A percentile compares a stretch with the other conserved stretches of the same genome.
phyloP scores from a whole-genome alignment of 768 basidiomycete genomes.

The Crassisporium funariophilum region DNA sequence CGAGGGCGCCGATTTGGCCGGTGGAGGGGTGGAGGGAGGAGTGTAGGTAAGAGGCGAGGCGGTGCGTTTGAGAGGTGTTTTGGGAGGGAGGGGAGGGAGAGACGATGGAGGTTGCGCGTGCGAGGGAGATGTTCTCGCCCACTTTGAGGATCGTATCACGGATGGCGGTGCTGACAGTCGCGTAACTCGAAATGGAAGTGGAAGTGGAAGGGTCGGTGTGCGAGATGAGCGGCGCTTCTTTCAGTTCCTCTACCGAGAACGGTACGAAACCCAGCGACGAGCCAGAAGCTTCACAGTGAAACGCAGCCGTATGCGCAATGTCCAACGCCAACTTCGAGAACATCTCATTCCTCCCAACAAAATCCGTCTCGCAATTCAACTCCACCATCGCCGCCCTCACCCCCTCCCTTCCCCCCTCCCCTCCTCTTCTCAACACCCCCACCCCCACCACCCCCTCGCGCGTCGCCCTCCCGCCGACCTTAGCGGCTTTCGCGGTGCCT shows the following conservation, averaged over 20 bases:
- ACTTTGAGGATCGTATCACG: slow-evolving; percentile 72
- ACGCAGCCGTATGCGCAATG: slow-evolving; percentile 84
- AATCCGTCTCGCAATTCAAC: slow-evolving; percentile 96
- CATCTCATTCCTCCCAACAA: slow-evolving; percentile 84
- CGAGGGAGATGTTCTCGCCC: slow-evolving; percentile 77
- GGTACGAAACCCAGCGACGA: slow-evolving; percentile 38
- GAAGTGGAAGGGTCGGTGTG: slow-evolving; percentile 34
- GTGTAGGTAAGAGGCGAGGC: slow-evolving; percentile 63
- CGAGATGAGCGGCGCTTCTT: slow-evolving; percentile 69
- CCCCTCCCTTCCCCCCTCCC: slow-evolving; percentile 39
- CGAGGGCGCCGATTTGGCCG: slow-evolving; percentile 63
- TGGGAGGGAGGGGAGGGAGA: slow-evolving; percentile 39
- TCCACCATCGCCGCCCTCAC: slow-evolving; percentile 87
- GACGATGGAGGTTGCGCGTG: slow-evolving; percentile 54
- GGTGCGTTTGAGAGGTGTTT: slow-evolving; percentile 40
- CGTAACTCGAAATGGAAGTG: slow-evolving; percentile 26
- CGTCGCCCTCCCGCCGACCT: slow-evolving; percentile 74
- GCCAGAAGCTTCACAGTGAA: slow-evolving; percentile 53
- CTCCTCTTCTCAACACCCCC: slow-evolving; percentile 70
- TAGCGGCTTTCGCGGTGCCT: slow-evolving; percentile 81
- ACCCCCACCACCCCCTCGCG: slow-evolving; percentile 80
- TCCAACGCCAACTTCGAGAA: slow-evolving; percentile 77
- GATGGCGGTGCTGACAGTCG: slow-evolving; percentile 63
- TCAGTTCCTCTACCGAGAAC: slow-evolving; percentile 50
- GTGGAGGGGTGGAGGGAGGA: slow-evolving; percentile 51